Base-by-base conservation (phyloP, 495 filamentous ascomycete species). In the Tuber magnatum region DNA sequence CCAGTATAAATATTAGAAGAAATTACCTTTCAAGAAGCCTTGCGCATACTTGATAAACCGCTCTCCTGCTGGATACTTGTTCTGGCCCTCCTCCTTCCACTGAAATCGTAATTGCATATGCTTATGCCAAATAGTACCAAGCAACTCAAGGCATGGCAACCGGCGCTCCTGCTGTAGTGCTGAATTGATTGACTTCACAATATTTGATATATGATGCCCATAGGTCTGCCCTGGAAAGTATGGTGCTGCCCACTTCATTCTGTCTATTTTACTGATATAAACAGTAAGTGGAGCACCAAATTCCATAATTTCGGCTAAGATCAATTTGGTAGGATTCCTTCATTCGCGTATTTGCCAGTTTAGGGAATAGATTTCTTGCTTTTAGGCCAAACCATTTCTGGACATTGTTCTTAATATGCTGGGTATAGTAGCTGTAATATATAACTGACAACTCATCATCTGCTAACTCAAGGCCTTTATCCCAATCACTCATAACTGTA, bases 351-450 rank as follows among this genome's bases (percentile, higher is more conserved):
- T 24, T 51, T 51, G 46, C 46, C 0, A 51, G 46, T 9, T 51
- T 51, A 24, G 46, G n/a, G 6, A 77, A 74, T 22, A 24, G 18
- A 16, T 32, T 20, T n/a, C 68, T 35, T 0, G 75, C 39, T 7
- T 44, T 32, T 14, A 74, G 10, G 4, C 72, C 68, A 71, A 70
- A 74, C 16, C 44, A 38, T 7, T 42, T 74, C 39, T 51, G 39
- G 68, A 78, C 42, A 42, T 78, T 78, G 8, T 61, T 22, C 2
- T 46, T 51, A 51, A 78, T 61, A 42, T 78, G 73, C 32, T 75
- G 41, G 16, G 40, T 70, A 68, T 39, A 78, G 35, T 43, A 75
- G 12, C 41, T 38, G 4, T 2, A 1, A 39, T 51, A 48, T 18
- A 69, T 41, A 20, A 41, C n/a, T 22, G 12, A 9, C n/a, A 78